These are phyloP conservation scores for Serendipita sp. DNA, from an alignment of 768 basidiomycete species.

Conservation along the genomic window DNA sequence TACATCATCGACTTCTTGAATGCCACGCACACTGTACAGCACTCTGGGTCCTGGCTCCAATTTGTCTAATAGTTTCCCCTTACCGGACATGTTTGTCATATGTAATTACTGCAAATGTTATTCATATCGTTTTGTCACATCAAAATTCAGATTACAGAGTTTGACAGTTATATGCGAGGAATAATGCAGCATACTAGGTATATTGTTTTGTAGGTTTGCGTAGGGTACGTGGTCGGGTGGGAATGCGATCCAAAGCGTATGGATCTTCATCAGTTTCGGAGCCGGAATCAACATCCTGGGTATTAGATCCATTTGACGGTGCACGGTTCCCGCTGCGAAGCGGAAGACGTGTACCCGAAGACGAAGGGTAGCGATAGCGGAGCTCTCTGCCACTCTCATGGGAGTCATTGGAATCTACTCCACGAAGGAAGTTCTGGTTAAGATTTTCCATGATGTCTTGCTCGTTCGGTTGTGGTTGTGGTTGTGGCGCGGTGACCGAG, in stretches of 20 bases:
- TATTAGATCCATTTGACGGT: not conserved
- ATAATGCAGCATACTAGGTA: not conserved
- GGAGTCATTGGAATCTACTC: not conserved
- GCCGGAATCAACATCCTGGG: not conserved
- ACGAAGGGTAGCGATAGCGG: not conserved
- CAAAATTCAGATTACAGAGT: not conserved
- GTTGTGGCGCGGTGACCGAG: not conserved
- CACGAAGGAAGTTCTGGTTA: not conserved
- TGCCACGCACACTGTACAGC: slow-evolving; percentile 4
- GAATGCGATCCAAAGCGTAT: not conserved
- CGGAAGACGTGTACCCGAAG: not conserved
- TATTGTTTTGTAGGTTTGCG: not conserved
- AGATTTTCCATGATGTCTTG: not conserved
- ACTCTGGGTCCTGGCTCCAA: slow-evolving; percentile 3
- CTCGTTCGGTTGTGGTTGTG: not conserved
- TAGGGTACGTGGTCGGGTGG: not conserved
- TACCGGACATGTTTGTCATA: slow-evolving; percentile 2
- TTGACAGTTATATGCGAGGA: too few relatives aligned
- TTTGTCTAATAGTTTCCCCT: slow-evolving; percentile 5
- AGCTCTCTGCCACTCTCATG: not conserved
- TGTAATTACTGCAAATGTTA: not conserved
- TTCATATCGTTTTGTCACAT: not conserved
- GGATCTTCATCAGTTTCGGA: slow-evolving; percentile 1
- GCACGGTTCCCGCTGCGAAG: not conserved
- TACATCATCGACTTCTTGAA: slow-evolving; percentile 2